A percentile compares a stretch with the other conserved stretches of the same genome.
These are phyloP conservation scores for Xylariaceae sp. DNA, from an alignment of 2,329 filamentous ascomycete genomes.

Conservation along the genomic window DNA sequence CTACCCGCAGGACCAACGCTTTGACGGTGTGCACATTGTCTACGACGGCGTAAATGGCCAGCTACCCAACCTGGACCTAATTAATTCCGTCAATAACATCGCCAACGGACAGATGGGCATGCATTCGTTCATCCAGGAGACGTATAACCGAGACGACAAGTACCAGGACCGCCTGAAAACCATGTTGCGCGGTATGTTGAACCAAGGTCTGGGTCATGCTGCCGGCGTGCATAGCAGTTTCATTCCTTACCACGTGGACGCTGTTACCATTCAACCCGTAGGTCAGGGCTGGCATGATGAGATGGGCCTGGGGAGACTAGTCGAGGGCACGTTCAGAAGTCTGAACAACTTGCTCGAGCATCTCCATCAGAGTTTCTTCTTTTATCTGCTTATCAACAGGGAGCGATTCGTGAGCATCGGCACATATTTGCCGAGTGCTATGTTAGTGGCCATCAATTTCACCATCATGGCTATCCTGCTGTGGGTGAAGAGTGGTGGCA, in stretches of 20 bases:
- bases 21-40: constrained; percentile 82
- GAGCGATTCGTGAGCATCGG: constrained; percentile 97
- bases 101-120: constrained; percentile 91
- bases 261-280: constrained; percentile 85
- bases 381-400: constrained; percentile 88
- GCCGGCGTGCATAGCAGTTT: constrained; percentile 92
- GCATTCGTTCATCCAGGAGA: constrained; percentile 75
- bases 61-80: constrained; percentile 88
- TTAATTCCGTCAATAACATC: constrained; percentile 89
- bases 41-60: constrained; percentile 97
- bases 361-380: constrained; percentile 98
- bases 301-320: constrained; percentile 85
- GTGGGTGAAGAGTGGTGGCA: constrained; percentile 79
- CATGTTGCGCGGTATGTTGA: constrained; percentile 88
- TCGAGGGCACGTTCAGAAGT: constrained; percentile 88
- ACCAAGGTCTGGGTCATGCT: constrained; percentile 82
- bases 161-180: constrained; percentile 81
- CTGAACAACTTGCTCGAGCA: constrained; percentile 96
- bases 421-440: constrained; percentile 95
- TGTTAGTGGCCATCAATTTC: constrained; percentile 91
- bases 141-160: constrained; percentile 71
- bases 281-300: constrained; percentile 96
- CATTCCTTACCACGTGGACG: constrained; percentile 96
- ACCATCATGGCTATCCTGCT: constrained; percentile 90
- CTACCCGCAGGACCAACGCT: constrained; percentile 79